phyloP scores from a whole-genome alignment of 78 protist genomes.

The Speleostelium caveatum region DNA sequence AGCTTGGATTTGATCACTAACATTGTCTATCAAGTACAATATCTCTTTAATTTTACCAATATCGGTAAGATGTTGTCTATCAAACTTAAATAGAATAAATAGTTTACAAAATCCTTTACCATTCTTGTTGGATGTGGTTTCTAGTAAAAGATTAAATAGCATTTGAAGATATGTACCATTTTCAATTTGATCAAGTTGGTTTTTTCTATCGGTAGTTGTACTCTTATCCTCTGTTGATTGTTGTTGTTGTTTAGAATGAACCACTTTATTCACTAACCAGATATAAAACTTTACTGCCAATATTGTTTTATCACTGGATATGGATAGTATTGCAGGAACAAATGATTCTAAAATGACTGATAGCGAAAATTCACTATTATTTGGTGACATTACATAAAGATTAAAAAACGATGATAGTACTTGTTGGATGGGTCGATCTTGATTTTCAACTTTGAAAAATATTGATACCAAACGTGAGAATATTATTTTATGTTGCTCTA shows the following conservation, averaged over 20 bases:
- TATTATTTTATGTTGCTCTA: no score
- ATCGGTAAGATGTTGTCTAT: neutral
- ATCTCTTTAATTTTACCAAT: neutral
- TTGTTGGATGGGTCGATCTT: constrained; percentile 18
- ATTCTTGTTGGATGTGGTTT: neutral
- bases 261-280: neutral
- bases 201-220: no score
- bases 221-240: no score
- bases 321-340: neutral
- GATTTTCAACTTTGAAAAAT: neutral
- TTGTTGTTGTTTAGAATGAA: neutral
- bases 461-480: constrained; percentile 14
- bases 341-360: neutral
- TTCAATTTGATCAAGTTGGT: neutral
- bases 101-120: constrained; percentile 6
- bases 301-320: neutral
- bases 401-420: constrained; percentile 12
- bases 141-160: constrained; percentile 15
- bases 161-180: neutral
- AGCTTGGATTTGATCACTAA: neutral
- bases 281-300: neutral
- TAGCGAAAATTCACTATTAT: neutral
- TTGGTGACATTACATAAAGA: neutral
- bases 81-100: constrained; percentile 8
- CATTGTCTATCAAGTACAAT: constrained; percentile 4